These are phyloP conservation scores for Tolypocladium ophioglossoides DNA, from an alignment of 2,329 filamentous ascomycete genomes.

Conservation along the genomic window DNA sequence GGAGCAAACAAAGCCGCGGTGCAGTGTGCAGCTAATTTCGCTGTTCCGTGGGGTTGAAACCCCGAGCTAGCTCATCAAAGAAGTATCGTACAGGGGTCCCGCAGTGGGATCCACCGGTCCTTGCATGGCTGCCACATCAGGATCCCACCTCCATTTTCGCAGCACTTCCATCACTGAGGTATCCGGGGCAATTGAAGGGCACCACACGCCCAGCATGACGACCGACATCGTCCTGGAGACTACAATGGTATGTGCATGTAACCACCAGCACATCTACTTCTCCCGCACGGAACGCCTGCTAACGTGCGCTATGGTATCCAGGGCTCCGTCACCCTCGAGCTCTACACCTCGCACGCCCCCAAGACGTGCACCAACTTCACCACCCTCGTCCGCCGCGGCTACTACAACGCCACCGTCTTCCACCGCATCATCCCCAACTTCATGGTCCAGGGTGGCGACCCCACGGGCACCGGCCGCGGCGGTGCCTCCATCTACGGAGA, in stretches of 20 bases:
- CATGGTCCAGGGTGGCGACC: constrained; percentile 94
- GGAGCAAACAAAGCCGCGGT: background rate
- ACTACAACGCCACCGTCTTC: constrained; percentile 80
- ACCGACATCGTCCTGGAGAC: constrained; percentile 76
- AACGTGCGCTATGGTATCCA: constrained; percentile 20
- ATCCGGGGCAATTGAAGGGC: background rate
- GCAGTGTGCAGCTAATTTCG: background rate
- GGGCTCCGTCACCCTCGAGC: constrained; percentile 78
- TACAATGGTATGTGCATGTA: constrained; percentile 52
- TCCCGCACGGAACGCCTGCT: background rate
- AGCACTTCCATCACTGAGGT: no score
- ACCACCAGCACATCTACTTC: background rate
- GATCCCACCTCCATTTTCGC: no score
- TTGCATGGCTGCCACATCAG: background rate
- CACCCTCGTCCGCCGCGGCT: constrained; percentile 68
- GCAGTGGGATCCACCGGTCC: background rate
- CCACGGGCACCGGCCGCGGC: constrained; percentile 84
- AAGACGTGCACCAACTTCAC: constrained; percentile 83
- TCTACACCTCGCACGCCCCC: constrained; percentile 83
- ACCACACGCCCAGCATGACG: constrained; percentile 44
- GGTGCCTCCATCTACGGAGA: constrained; percentile 85
- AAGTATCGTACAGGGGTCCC: background rate
- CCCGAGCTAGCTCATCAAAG: no score
- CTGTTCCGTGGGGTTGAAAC: no score
- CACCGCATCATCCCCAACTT: constrained; percentile 94